Conservation (phyloP, 2,329 filamentous ascomycete genomes). For the Byssoonygena ceratinophila region DNA sequence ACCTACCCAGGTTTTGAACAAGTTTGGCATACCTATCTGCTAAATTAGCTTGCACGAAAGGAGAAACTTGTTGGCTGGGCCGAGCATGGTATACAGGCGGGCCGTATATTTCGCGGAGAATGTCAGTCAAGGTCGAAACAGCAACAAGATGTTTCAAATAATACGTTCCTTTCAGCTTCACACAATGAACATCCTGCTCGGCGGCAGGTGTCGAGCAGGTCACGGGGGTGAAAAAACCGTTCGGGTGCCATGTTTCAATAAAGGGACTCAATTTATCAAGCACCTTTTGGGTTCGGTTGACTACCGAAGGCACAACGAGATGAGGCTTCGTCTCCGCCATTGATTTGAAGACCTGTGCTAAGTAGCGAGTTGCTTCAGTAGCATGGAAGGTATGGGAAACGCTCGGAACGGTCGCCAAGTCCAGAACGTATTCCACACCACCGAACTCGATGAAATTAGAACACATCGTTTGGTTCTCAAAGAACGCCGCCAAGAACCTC, state of each 20-base stretch:
- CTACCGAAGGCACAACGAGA: slow-evolving; percentile 67
- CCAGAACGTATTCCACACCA: slow-evolving; percentile 72
- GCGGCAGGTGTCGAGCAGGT: slow-evolving; percentile 27
- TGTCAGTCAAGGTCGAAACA: slow-evolving; percentile 63
- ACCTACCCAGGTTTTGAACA: slow-evolving; percentile 61
- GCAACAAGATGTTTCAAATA: slow-evolving; percentile 69
- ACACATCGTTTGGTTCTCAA: slow-evolving; percentile 63
- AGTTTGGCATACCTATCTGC: slow-evolving; percentile 73
- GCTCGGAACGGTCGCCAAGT: slow-evolving; percentile 72
- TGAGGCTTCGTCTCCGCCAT: slow-evolving; percentile 73
- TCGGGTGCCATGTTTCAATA: slow-evolving; percentile 44
- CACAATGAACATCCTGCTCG: slow-evolving; percentile 27
- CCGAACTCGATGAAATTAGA: slow-evolving; percentile 64
- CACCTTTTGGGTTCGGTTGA: slow-evolving; percentile 61
- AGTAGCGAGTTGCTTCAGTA: slow-evolving; percentile 54
- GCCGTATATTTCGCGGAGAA: slow-evolving; percentile 64
- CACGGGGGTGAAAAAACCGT: slow-evolving; percentile 58
- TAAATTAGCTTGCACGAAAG: slow-evolving; percentile 68
- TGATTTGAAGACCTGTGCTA: slow-evolving; percentile 63
- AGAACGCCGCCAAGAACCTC: slow-evolving; percentile 67
- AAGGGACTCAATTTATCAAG: slow-evolving; percentile 60
- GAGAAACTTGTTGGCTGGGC: slow-evolving; percentile 47
- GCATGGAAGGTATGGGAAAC: slow-evolving; percentile 64
- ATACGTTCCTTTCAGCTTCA: slow-evolving; percentile 55
- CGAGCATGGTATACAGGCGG: slow-evolving; percentile 53